Percentiles rank a stretch among this genome's conserved stretches.
These are phyloP conservation scores for Boletus rubescentipes DNA, from an alignment of 768 basidiomycete genomes.

Conservation along the genomic window DNA sequence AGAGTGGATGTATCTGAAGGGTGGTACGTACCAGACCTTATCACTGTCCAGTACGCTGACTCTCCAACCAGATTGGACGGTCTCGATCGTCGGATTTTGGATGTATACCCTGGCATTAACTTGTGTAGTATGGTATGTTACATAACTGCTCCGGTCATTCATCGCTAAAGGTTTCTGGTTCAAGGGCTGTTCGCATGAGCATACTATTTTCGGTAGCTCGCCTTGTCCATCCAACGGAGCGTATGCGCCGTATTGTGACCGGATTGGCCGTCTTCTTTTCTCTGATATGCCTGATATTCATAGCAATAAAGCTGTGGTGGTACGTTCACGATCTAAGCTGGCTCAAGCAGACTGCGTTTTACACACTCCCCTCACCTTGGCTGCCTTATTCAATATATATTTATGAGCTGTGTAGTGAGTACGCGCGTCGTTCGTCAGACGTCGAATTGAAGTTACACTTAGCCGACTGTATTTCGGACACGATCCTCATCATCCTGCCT, in stretches of 20 bases:
- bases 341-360: not conserved
- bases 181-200: conserved; percentile 25
- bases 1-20: conserved; percentile 16
- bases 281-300: conserved; percentile 4
- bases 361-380: not conserved
- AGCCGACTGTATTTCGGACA: conserved; percentile 26
- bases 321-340: conserved; percentile 5
- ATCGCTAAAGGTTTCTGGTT: not conserved
- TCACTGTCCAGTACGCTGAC: not conserved
- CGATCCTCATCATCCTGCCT: conserved; percentile 14
- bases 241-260: conserved; percentile 7
- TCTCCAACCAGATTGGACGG: conserved; percentile 2
- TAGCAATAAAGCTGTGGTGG: conserved; percentile 14
- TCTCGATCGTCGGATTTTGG: conserved; percentile 15
- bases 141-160: not conserved
- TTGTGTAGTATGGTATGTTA: conserved; percentile 18
- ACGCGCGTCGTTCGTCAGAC: not conserved
- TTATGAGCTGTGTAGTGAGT: conserved; percentile 20
- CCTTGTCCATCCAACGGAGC: conserved; percentile 12
- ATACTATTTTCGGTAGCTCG: conserved; percentile 22
- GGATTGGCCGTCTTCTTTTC: conserved; percentile 9
- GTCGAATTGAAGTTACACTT: not conserved
- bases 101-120: conserved; percentile 1
- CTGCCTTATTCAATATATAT: conserved; percentile 6
- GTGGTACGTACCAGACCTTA: conserved; percentile 11